These are phyloP conservation scores for Pleurotus pulmonarius DNA, from an alignment of 768 basidiomycete species.

Conservation along the genomic window DNA sequence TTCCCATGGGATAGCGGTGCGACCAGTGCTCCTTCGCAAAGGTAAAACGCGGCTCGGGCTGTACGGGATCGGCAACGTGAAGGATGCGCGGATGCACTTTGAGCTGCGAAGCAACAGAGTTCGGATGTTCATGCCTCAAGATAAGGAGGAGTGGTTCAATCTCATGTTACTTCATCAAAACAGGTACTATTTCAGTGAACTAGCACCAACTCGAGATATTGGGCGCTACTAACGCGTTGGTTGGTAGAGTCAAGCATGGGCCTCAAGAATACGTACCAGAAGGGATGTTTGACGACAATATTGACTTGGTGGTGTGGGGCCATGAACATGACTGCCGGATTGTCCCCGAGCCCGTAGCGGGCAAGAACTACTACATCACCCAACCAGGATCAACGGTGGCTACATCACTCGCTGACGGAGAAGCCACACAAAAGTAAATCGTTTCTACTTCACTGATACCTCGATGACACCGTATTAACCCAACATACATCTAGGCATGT, in stretches of 20 bases:
- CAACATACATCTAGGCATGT: constrained; percentile 64
- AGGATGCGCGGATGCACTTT: constrained; percentile 95
- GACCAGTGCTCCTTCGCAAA: constrained; percentile 88
- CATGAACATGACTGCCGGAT: constrained; percentile 98
- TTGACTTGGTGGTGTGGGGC: constrained; percentile 95
- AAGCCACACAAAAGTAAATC: constrained; percentile 82
- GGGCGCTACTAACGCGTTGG: background rate
- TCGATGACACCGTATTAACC: background rate
- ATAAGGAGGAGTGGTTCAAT: constrained; percentile 95
- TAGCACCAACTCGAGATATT: no score
- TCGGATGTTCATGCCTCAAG: constrained; percentile 92
- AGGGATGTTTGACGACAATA: constrained; percentile 93
- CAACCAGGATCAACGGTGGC: constrained; percentile 97
- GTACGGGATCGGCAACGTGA: constrained; percentile 96
- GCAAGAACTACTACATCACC: constrained; percentile 86
- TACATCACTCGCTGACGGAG: constrained; percentile 91
- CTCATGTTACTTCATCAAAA: constrained; percentile 94
- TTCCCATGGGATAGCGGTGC: constrained; percentile 75
- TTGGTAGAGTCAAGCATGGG: constrained; percentile 82
- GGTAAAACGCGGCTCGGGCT: constrained; percentile 84
- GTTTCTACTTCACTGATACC: background rate
- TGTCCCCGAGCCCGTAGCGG: constrained; percentile 84
- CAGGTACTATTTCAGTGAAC: constrained; percentile 43
- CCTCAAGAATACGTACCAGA: constrained; percentile 95
- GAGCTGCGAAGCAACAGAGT: constrained; percentile 93